phyloP scores from a whole-genome alignment of 2,329 filamentous ascomycete species.

The Claviceps purpurea region DNA sequence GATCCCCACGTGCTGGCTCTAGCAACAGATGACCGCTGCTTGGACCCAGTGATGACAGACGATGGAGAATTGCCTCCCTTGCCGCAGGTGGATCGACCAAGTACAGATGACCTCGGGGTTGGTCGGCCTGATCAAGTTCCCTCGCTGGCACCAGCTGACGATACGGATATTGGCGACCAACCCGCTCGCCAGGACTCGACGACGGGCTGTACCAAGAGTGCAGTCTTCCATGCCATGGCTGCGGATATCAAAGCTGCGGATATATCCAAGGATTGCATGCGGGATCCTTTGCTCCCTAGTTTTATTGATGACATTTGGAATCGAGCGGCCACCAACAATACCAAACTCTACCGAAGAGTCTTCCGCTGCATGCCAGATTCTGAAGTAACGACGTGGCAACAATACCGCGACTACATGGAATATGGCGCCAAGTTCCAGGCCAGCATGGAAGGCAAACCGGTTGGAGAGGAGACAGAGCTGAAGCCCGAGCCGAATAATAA shows the following conservation, averaged over 20 bases:
- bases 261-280: slow-evolving; percentile 87
- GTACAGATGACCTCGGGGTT: slow-evolving; percentile 55
- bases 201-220: slow-evolving; percentile 32
- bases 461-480: slow-evolving; percentile 35
- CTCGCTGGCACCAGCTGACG: slow-evolving; percentile 55
- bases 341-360: slow-evolving; percentile 80
- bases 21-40: slow-evolving; percentile 17
- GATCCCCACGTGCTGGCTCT: slow-evolving; percentile 16
- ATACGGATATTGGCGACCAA: slow-evolving; percentile 72
- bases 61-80: slow-evolving; percentile 44
- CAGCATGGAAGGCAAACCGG: slow-evolving; percentile 42
- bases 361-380: slow-evolving; percentile 97
- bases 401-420: slow-evolving; percentile 72
- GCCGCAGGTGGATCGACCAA: slow-evolving; percentile 41
- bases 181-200: slow-evolving; percentile 40
- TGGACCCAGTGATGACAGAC: slow-evolving; percentile 20
- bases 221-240: slow-evolving; percentile 37
- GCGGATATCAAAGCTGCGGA: slow-evolving; percentile 60
- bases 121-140: slow-evolving; percentile 57
- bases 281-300: slow-evolving; percentile 65
- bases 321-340: slow-evolving; percentile 82
- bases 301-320: slow-evolving; percentile 89
- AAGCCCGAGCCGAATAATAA: slow-evolving; percentile 19
- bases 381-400: slow-evolving; percentile 83
- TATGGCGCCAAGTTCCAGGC: slow-evolving; percentile 70